Percentiles rank a stretch among this genome's conserved stretches.
Evolutionary conservation across 2,329 filamentous ascomycete genomes (phyloP).

Genomic region (Colletotrichum theobromicola): DNA sequence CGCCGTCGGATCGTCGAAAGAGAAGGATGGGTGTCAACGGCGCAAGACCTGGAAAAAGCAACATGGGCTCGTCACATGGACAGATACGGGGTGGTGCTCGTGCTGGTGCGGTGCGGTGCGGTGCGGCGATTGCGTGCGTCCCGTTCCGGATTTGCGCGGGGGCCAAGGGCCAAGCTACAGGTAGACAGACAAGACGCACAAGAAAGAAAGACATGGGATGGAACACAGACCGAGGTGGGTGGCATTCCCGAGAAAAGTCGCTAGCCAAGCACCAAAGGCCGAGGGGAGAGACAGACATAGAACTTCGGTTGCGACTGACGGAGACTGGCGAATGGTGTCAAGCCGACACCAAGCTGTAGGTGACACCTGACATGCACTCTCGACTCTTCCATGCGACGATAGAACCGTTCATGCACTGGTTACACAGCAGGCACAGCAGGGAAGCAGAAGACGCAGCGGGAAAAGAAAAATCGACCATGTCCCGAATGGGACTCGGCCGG

Average conservation of each 20-base stretch:
- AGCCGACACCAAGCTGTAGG: neutral
- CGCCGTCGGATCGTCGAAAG: neutral
- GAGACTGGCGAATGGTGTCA: neutral
- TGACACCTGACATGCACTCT: conserved; percentile 15
- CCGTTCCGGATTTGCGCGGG: conserved; percentile 14
- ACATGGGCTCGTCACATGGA: conserved; percentile 13
- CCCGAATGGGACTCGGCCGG: conserved; percentile 5
- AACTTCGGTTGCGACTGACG: neutral
- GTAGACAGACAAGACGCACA: neutral
- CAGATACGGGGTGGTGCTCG: neutral
- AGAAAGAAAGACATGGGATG: neutral
- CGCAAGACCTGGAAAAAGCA: conserved; percentile 9
- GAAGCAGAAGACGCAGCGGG: neutral
- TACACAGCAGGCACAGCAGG: conserved; percentile 13
- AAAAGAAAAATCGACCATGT: conserved; percentile 1
- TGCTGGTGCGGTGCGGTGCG: neutral
- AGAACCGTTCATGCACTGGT: conserved; percentile 16
- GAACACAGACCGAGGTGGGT: conserved; percentile 15
- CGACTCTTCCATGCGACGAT: conserved; percentile 15
- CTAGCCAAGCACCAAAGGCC: neutral
- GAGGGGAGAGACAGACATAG: neutral
- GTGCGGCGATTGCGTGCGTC: conserved; percentile 15
- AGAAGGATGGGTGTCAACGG: conserved; percentile 10
- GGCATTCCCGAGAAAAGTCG: conserved; percentile 11
- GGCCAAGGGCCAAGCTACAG: neutral